Percentiles rank a stretch among this genome's conserved stretches.
These are phyloP conservation scores for Corchorus capsularis DNA, from an alignment of 345 rosid species.

Conservation along the genomic window DNA sequence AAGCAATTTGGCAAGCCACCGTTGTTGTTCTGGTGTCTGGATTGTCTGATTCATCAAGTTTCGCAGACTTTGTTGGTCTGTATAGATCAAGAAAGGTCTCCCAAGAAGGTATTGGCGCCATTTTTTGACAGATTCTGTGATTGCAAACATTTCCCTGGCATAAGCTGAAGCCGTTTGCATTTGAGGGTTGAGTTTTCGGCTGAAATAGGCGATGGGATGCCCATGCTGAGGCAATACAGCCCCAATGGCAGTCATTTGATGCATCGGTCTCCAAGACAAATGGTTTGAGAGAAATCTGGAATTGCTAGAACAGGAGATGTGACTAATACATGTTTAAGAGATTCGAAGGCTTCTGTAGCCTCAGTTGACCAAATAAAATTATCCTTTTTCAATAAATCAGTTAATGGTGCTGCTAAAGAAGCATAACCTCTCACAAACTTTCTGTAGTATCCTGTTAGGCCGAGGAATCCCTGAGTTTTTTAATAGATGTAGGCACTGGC, in stretches of 20 bases:
- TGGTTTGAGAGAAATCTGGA: background rate
- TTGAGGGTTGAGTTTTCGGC: background rate
- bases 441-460: background rate
- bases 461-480: background rate
- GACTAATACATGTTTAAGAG: background rate
- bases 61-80: background rate
- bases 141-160: background rate
- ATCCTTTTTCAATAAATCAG: background rate
- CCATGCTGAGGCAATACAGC: background rate
- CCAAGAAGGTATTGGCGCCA: background rate
- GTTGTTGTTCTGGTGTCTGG: background rate
- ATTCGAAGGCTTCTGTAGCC: background rate
- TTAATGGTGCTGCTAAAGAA: background rate
- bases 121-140: background rate
- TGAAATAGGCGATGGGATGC: background rate
- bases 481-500: background rate
- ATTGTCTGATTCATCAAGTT: background rate
- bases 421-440: background rate
- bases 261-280: background rate
- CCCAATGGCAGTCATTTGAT: background rate
- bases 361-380: background rate
- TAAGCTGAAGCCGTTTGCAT: background rate
- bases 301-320: background rate
- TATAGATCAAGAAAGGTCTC: background rate
- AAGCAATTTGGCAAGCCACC: background rate